These are phyloP conservation scores for Cryptococcus sp. DNA, from an alignment of 1,284 basidiomycete species.

Conservation along the genomic window DNA sequence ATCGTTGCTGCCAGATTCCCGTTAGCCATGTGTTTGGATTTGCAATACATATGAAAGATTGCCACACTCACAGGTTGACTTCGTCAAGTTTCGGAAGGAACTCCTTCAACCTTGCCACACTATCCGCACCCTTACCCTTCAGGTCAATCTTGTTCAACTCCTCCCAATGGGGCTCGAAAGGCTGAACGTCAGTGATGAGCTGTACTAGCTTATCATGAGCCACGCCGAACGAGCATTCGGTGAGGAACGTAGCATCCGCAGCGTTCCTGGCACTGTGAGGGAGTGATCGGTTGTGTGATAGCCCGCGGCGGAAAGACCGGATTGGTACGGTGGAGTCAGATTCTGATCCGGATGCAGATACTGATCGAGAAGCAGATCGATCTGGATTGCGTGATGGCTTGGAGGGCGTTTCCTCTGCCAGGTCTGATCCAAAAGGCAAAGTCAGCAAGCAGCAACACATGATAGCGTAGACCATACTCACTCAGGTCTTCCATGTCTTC, in stretches of 20 bases:
- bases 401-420: constrained; percentile 63
- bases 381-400: constrained; percentile 54
- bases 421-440: constrained; percentile 23
- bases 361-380: constrained; percentile 11
- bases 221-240: constrained; percentile 90
- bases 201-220: constrained; percentile 86
- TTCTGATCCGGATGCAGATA: constrained; percentile 14
- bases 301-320: constrained; percentile 22
- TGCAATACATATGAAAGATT: not conserved
- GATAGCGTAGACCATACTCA: constrained; percentile 48
- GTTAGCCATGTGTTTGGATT: constrained; percentile 1
- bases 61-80: constrained; percentile 68
- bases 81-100: constrained; percentile 84
- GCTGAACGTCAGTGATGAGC: constrained; percentile 91
- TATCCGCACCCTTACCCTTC: constrained; percentile 76
- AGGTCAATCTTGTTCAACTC: constrained; percentile 74
- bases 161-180: constrained; percentile 95
- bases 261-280: constrained; percentile 18
- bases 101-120: constrained; percentile 88
- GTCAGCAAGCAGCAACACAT: not conserved
- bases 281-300: constrained; percentile 1
- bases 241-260: constrained; percentile 76
- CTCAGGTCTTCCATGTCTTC: constrained; percentile 67
- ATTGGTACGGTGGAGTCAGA: constrained; percentile 24
- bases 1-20: constrained; percentile 60